These are phyloP conservation scores for Phaeosphaeriaceae sp. DNA, from an alignment of 2,329 filamentous ascomycete genomes.

Conservation along the genomic window DNA sequence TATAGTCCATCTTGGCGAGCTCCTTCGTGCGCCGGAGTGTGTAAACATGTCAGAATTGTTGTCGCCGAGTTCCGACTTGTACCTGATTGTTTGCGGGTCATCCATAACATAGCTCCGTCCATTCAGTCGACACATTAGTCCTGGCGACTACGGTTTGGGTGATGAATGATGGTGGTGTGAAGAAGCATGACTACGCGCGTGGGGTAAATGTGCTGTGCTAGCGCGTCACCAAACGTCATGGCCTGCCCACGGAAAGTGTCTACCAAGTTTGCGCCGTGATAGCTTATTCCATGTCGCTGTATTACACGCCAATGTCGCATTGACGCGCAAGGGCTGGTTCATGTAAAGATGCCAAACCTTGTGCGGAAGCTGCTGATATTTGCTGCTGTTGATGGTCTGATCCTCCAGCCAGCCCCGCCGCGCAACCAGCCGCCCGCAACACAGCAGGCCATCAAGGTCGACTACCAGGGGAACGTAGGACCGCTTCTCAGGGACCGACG, in stretches of 20 bases:
- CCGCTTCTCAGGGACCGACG: slow-evolving; percentile 53
- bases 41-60: background rate
- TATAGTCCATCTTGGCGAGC: background rate
- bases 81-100: background rate
- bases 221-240: background rate
- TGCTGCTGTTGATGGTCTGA: slow-evolving; percentile 81
- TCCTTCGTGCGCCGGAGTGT: background rate
- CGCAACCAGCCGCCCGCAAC: slow-evolving; percentile 62
- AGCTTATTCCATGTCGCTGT: background rate
- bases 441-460: slow-evolving; percentile 70
- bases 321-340: slow-evolving; percentile 5
- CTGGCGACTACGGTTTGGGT: background rate
- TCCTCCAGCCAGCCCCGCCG: slow-evolving; percentile 75
- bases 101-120: background rate
- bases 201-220: slow-evolving; percentile 4
- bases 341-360: slow-evolving; percentile 72
- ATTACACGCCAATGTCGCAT: slow-evolving; percentile 2
- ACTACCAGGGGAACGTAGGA: slow-evolving; percentile 70
- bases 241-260: background rate
- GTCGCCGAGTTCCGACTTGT: background rate
- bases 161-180: background rate
- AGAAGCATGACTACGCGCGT: background rate
- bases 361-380: slow-evolving; percentile 82
- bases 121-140: background rate
- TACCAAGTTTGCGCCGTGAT: background rate